Conservation (phyloP, 2,329 filamentous ascomycete species). For the Colletotrichum coccodes region DNA sequence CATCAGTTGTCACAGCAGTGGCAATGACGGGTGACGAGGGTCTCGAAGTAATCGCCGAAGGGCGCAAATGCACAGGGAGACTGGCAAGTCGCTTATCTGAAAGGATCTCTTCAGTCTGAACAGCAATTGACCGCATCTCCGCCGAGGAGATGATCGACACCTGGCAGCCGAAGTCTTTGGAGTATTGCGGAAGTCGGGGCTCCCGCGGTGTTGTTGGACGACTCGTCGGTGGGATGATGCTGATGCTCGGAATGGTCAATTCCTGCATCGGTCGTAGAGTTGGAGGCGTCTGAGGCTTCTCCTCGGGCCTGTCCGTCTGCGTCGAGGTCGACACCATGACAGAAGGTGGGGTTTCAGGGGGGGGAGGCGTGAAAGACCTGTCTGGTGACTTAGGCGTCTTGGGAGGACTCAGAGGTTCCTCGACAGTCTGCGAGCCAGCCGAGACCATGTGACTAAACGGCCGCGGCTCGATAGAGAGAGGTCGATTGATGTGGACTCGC, state of each 20-base stretch:
- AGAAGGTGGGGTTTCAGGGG: slow-evolving; percentile 46
- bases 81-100: slow-evolving; percentile 81
- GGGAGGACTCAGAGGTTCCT: slow-evolving; percentile 72
- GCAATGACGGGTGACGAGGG: slow-evolving; percentile 63
- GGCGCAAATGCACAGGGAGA: slow-evolving; percentile 81
- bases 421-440: slow-evolving; percentile 69
- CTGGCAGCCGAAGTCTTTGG: slow-evolving; percentile 86
- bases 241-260: slow-evolving; percentile 82
- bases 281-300: slow-evolving; percentile 34
- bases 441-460: slow-evolving; percentile 68
- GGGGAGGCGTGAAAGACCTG: slow-evolving; percentile 51
- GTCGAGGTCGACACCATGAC: slow-evolving; percentile 67
- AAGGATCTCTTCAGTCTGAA: slow-evolving; percentile 93
- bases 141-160: slow-evolving; percentile 66
- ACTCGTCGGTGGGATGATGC: slow-evolving; percentile 88
- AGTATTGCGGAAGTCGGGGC: slow-evolving; percentile 80
- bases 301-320: slow-evolving; percentile 63
- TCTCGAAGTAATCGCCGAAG: slow-evolving; percentile 76
- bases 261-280: slow-evolving; percentile 37
- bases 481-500: slow-evolving; percentile 66
- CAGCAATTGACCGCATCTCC: slow-evolving; percentile 61
- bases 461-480: slow-evolving; percentile 59
- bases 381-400: slow-evolving; percentile 68
- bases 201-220: slow-evolving; percentile 82
- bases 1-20: slow-evolving; percentile 44